A percentile compares a stretch with the other conserved stretches of the same genome.
Evolutionary conservation across 352 stramenopile genomes (phyloP).

Genomic region (Phytopythium boreale): DNA sequence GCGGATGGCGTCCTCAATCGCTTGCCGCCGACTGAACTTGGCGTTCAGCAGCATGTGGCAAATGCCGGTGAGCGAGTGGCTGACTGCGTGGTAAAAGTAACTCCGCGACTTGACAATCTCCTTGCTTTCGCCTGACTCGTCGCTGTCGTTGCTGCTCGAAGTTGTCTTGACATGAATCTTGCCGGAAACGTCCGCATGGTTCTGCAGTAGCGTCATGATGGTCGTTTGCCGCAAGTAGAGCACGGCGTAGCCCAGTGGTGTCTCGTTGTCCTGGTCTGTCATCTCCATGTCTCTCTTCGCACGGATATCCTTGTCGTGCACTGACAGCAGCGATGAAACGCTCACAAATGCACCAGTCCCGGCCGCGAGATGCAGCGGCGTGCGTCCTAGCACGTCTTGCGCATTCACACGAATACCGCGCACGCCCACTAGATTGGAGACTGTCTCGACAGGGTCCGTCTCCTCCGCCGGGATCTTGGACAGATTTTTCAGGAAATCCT

Average conservation of each 20-base stretch:
- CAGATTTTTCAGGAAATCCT: slow-evolving; percentile 41
- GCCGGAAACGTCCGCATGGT: slow-evolving; percentile 49
- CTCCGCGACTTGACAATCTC: slow-evolving; percentile 33
- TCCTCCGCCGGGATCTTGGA: slow-evolving; percentile 34
- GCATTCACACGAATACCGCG: slow-evolving; percentile 31
- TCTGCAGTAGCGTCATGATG: slow-evolving; percentile 75
- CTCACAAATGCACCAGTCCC: slow-evolving; percentile 76
- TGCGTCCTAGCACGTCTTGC: slow-evolving; percentile 52
- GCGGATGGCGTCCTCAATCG: slow-evolving; percentile 64
- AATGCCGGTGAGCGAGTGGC: slow-evolving; percentile 62
- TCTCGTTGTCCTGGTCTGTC: slow-evolving; percentile 44
- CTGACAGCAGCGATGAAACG: slow-evolving; percentile 53
- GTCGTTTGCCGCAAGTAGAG: slow-evolving; percentile 61
- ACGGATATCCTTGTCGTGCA: slow-evolving; percentile 11
- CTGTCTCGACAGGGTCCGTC: slow-evolving; percentile 71
- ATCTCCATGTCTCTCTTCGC: slow-evolving; percentile 34
- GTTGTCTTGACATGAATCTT: slow-evolving; percentile 33
- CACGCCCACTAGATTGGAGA: slow-evolving; percentile 63
- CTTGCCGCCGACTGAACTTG: slow-evolving; percentile 71
- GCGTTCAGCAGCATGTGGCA: slow-evolving; percentile 75
- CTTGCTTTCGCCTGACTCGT: slow-evolving; percentile 6
- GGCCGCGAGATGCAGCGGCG: slow-evolving; percentile 61
- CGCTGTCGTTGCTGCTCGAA: not conserved
- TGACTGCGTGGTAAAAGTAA: slow-evolving; percentile 79
- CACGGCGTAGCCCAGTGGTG: slow-evolving; percentile 51